phyloP scores from a whole-genome alignment of 768 basidiomycete species.

The Boletus subparvulus region DNA sequence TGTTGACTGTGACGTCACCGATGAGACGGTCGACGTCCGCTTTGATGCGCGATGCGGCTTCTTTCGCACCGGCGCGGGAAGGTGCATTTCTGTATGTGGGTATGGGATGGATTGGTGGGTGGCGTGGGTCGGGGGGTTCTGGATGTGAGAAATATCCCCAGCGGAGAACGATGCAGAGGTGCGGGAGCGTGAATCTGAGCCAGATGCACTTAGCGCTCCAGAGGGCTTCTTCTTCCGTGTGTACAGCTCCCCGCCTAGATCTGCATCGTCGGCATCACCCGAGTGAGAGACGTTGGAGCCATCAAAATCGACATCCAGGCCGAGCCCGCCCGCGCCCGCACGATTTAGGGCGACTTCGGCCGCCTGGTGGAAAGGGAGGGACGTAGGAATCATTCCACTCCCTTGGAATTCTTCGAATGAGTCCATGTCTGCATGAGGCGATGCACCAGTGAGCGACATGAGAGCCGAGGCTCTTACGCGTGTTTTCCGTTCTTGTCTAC shows the following conservation, averaged over 20 bases:
- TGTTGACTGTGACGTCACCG: constrained; percentile 46
- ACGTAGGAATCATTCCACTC: constrained; percentile 26
- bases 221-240: constrained; percentile 36
- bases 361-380: background rate
- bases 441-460: constrained; percentile 35
- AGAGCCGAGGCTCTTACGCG: constrained; percentile 34
- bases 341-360: background rate
- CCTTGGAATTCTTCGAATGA: constrained; percentile 72
- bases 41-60: constrained; percentile 26
- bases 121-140: constrained; percentile 24
- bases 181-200: constrained; percentile 61
- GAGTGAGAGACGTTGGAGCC: constrained; percentile 12
- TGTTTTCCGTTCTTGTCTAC: constrained; percentile 46
- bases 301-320: background rate
- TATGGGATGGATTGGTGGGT: constrained; percentile 29
- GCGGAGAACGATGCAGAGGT: constrained; percentile 52
- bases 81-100: constrained; percentile 29
- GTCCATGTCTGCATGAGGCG: constrained; percentile 22
- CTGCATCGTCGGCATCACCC: constrained; percentile 50
- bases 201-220: constrained; percentile 34
- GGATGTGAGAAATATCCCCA: constrained; percentile 20
- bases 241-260: constrained; percentile 61
- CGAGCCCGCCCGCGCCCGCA: constrained; percentile 12
- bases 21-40: constrained; percentile 37
- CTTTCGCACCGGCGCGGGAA: constrained; percentile 18